Percentiles rank a stretch among this genome's conserved stretches.
These are phyloP conservation scores for Cladosporium sp. DNA, from an alignment of 2,329 filamentous ascomycete genomes.

Conservation along the genomic window DNA sequence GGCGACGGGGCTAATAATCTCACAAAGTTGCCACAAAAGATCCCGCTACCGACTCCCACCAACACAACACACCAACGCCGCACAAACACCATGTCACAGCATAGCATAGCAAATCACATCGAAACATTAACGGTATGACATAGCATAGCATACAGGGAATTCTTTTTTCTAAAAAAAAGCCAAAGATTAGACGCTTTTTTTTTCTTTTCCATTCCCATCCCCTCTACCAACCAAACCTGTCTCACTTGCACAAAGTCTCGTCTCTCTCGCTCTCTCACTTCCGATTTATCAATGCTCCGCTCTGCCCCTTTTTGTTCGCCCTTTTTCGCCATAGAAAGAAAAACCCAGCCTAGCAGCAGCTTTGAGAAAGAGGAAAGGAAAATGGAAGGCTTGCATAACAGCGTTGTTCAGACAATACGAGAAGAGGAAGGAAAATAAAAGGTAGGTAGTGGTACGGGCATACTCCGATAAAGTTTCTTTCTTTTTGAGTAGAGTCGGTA, in stretches of 20 bases:
- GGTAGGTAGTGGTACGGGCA: not conserved
- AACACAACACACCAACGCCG: too few relatives aligned
- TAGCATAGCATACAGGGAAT: not conserved
- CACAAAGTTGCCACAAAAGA: too few relatives aligned
- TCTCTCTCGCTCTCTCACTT: not conserved
- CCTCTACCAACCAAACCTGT: too few relatives aligned
- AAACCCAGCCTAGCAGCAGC: not conserved
- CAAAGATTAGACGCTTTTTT: not conserved
- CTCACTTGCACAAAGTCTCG: not conserved
- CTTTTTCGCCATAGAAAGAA: not conserved
- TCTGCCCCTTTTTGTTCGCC: not conserved
- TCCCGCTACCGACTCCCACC: too few relatives aligned
- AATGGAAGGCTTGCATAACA: not conserved
- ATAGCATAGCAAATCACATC: not conserved
- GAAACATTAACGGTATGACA: not conserved
- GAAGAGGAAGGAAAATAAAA: not conserved
- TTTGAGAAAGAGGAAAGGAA: not conserved
- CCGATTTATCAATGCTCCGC: not conserved
- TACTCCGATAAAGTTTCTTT: not conserved
- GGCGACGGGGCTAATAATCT: too few relatives aligned
- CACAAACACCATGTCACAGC: too few relatives aligned
- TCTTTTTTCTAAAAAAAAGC: not conserved
- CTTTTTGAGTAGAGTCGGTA: not conserved
- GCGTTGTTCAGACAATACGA: slow-evolving; percentile 6
- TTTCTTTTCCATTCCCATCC: not conserved